These are phyloP conservation scores for Nicotiana rustica DNA, from an alignment of 305 asterid genomes.

Conservation along the genomic window DNA sequence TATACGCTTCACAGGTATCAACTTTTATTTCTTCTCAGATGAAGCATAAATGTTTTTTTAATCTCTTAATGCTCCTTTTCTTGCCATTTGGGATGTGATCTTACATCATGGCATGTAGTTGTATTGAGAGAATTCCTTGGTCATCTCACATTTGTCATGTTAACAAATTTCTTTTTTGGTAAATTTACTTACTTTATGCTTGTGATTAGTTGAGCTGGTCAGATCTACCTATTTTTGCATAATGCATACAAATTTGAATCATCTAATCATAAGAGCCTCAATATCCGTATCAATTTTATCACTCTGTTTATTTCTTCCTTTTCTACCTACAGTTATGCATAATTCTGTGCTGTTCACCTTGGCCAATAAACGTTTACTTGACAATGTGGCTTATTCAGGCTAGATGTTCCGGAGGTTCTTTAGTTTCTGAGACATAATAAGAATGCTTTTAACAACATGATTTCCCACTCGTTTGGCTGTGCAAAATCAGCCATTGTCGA, in stretches of 20 bases:
- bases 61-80: neutral
- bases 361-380: neutral
- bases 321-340: constrained; percentile 6
- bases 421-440: constrained; percentile 13
- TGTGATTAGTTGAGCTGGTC: constrained; percentile 13
- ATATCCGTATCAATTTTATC: neutral
- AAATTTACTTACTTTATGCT: constrained; percentile 13
- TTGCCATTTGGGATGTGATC: neutral
- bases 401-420: neutral
- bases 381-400: neutral
- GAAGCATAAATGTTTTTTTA: constrained; percentile 26
- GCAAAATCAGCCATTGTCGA: constrained; percentile 28
- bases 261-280: neutral
- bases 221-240: constrained; percentile 11
- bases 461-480: constrained; percentile 6
- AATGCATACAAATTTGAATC: constrained; percentile 7
- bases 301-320: constrained; percentile 20
- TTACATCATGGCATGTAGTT: constrained; percentile 26
- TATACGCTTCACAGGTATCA: constrained; percentile 87
- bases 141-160: constrained; percentile 6
- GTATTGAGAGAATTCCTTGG: constrained; percentile 17
- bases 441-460: constrained; percentile 27
- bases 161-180: constrained; percentile 23
- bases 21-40: constrained; percentile 10
- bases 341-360: constrained; percentile 1